Evolutionary conservation across 192 early-diverging fungal species (phyloP).

Genomic region (Rhizophagus clarus): DNA sequence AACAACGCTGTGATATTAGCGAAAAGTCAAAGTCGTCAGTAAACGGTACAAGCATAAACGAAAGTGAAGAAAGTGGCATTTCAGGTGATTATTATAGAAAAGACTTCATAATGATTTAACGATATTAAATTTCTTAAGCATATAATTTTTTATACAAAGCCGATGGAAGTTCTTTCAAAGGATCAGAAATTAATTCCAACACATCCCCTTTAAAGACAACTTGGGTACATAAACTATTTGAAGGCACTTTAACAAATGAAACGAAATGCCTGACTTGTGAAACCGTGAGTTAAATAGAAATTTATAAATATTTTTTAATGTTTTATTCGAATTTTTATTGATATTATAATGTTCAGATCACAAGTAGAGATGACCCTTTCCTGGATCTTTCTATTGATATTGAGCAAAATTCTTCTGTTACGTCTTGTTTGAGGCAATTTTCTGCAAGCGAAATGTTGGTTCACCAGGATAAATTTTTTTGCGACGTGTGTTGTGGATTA

Average conservation of each 20-base stretch:
- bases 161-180: constrained; percentile 40
- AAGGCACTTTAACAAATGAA: constrained; percentile 94
- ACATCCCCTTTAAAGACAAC: constrained; percentile 53
- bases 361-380: constrained; percentile 91
- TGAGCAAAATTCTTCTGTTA: constrained; percentile 93
- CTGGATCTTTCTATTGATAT: constrained; percentile 97
- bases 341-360: constrained; percentile 54
- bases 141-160: constrained; percentile 12
- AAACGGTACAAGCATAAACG: constrained; percentile 30
- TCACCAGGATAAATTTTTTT: constrained; percentile 98
- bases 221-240: constrained; percentile 96
- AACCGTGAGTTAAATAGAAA: constrained; percentile 52
- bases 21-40: constrained; percentile 20
- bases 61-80: neutral
- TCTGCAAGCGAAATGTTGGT: constrained; percentile 94
- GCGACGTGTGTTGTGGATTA: constrained; percentile 89
- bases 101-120: neutral
- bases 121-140: neutral
- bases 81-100: constrained; percentile 6
- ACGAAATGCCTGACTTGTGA: constrained; percentile 98
- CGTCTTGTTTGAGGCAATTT: constrained; percentile 92
- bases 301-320: neutral
- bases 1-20: constrained; percentile 2
- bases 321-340: constrained; percentile 12
- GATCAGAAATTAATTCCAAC: constrained; percentile 36